Evolutionary conservation across 2,329 filamentous ascomycete species (phyloP).

Genomic region (Gyromitra esculenta): DNA sequence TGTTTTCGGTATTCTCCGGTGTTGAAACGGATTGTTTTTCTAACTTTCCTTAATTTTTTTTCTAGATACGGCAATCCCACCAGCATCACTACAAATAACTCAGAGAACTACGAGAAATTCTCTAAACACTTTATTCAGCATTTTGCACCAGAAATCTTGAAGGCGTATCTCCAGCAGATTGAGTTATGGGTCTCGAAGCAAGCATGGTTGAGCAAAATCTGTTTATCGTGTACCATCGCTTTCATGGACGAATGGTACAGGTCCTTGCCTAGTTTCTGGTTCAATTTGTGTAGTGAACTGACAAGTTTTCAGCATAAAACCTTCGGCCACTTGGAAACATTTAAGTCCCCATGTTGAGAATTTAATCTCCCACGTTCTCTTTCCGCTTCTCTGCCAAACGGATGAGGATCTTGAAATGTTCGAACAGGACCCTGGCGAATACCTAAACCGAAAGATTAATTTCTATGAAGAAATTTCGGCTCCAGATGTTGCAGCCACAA

Average conservation of each 20-base stretch:
- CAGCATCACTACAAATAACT: slow-evolving; percentile 75
- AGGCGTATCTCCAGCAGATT: slow-evolving; percentile 91
- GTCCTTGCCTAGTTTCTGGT: background rate
- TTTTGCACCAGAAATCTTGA: slow-evolving; percentile 94
- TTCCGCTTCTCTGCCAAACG: slow-evolving; percentile 91
- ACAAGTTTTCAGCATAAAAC: slow-evolving; percentile 70
- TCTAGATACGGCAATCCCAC: slow-evolving; percentile 86
- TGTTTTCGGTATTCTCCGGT: slow-evolving; percentile 56
- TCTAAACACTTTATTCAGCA: slow-evolving; percentile 90
- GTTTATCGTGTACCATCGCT: slow-evolving; percentile 89
- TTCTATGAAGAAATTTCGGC: slow-evolving; percentile 97
- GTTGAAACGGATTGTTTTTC: slow-evolving; percentile 43
- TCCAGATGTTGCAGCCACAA: slow-evolving; percentile 93
- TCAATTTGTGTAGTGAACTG: slow-evolving; percentile 10
- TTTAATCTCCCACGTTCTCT: slow-evolving; percentile 91
- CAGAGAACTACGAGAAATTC: slow-evolving; percentile 79
- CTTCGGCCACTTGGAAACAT: slow-evolving; percentile 95
- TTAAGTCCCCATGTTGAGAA: slow-evolving; percentile 93
- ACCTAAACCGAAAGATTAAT: slow-evolving; percentile 95
- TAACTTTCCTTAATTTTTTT: slow-evolving; percentile 18
- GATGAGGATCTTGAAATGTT: slow-evolving; percentile 94
- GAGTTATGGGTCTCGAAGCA: slow-evolving; percentile 98
- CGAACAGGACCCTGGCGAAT: slow-evolving; percentile 92
- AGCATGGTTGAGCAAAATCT: slow-evolving; percentile 92
- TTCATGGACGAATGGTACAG: slow-evolving; percentile 86